These are phyloP conservation scores for Yamadazyma epiphylla DNA, from an alignment of 1,139 yeast species.

Conservation along the genomic window DNA sequence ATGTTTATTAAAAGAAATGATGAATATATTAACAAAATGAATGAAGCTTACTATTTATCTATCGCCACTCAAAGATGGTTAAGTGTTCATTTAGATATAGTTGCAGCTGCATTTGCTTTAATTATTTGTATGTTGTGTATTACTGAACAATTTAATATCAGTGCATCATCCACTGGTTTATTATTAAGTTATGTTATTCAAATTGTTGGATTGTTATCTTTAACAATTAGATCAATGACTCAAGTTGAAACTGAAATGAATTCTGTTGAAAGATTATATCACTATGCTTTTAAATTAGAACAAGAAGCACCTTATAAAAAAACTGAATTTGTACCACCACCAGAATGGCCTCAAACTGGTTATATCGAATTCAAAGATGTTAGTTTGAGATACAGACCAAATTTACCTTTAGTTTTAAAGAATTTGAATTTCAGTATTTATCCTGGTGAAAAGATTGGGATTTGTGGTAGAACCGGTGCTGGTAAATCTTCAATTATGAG, in stretches of 20 bases:
- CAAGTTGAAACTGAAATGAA: constrained; percentile 48
- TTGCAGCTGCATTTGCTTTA: constrained; percentile 37
- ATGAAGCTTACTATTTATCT: constrained; percentile 40
- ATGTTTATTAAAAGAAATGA: constrained; percentile 35
- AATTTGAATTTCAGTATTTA: constrained; percentile 74
- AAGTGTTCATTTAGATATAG: constrained; percentile 36
- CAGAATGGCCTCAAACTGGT: constrained; percentile 83
- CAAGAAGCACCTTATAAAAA: constrained; percentile 70
- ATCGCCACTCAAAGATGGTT: constrained; percentile 47
- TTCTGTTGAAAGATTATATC: constrained; percentile 42
- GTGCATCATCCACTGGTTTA: constrained; percentile 44
- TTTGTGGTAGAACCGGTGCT: constrained; percentile 98
- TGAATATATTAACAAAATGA: constrained; percentile 33
- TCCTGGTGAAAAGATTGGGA: constrained; percentile 81
- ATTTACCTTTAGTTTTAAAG: constrained; percentile 84
- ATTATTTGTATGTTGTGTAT: constrained; percentile 39
- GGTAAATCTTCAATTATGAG: constrained; percentile 96
- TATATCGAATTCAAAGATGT: constrained; percentile 69
- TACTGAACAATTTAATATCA: constrained; percentile 35
- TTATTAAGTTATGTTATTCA: constrained; percentile 41
- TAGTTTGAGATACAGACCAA: constrained; percentile 80
- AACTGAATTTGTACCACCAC: constrained; percentile 66
- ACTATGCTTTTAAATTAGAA: constrained; percentile 47
- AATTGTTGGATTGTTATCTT: constrained; percentile 40
- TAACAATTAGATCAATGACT: constrained; percentile 41